Conservation (phyloP, 176 grass and related monocot species). For the Carex myosuroides region DNA sequence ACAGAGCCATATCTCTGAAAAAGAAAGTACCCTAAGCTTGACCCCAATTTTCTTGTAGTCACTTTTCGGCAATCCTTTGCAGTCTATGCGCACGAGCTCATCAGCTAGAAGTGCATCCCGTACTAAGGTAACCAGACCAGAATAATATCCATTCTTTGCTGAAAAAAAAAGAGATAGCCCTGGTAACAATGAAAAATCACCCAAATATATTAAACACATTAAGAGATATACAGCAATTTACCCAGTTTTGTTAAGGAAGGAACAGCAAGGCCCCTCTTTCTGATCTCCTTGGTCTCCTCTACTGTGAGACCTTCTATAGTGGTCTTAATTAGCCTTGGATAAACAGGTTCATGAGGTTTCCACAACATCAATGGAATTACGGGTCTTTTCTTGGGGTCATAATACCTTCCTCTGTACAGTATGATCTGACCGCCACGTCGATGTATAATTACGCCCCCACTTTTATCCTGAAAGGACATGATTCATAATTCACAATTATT, state of each 20-base stretch:
- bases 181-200: neutral
- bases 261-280: slow-evolving; percentile 69
- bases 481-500: neutral
- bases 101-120: slow-evolving; percentile 61
- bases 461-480: slow-evolving; percentile 52
- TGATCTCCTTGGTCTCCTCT: slow-evolving; percentile 70
- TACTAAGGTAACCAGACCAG: slow-evolving; percentile 59
- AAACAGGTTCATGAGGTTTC: slow-evolving; percentile 84
- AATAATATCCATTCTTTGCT: slow-evolving; percentile 94
- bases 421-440: slow-evolving; percentile 52
- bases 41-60: slow-evolving; percentile 93
- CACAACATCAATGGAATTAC: slow-evolving; percentile 78
- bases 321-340: slow-evolving; percentile 72
- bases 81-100: slow-evolving; percentile 75
- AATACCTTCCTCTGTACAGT: slow-evolving; percentile 72
- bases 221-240: slow-evolving; percentile 19
- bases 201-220: slow-evolving; percentile 2
- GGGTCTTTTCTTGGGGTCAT: slow-evolving; percentile 80
- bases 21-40: slow-evolving; percentile 65
- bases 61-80: slow-evolving; percentile 60
- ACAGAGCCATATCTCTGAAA: neutral
- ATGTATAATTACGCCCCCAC: slow-evolving; percentile 75
- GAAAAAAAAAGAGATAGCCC: slow-evolving; percentile 14
- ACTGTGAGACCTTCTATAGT: slow-evolving; percentile 66
- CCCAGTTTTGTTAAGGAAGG: slow-evolving; percentile 75